Evolutionary conservation across 2,329 filamentous ascomycete species (phyloP), one percentile per base, ranked within the genome.

Genomic region (Alternaria arbusti): DNA sequence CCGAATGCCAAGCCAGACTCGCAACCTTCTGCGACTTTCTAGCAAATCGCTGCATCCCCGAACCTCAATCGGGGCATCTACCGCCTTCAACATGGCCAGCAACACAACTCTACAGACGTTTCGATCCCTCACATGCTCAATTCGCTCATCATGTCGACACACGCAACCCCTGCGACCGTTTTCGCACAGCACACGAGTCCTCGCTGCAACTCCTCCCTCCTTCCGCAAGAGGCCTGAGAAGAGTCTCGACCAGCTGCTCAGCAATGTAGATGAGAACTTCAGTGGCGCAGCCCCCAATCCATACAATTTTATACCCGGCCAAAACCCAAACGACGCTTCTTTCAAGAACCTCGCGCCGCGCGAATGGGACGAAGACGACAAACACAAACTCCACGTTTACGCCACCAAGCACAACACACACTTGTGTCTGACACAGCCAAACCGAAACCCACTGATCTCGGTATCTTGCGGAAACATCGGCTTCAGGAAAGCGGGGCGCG

Each of bases 361-460:
- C 30, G 76, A 79, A 26, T 77, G 74, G 74, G 72, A 73, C 20
- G 74, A 75, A 52, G 73, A 78, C 60, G 87, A 91, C 76, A 90
- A 92, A 3, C 93, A 93, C 83, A 93, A 97, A 79, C 86, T 99
- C 68, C 93, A 97, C 83, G 85, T 99, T 79, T 95, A 89, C 82
- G 84, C 91, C 26, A 90, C 92, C 79, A 96, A 93, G 83, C 96
- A 97, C 87, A 99, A 99, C 84, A 96, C 93, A 20, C 93, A 98
- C 81, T 87, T 99, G 74, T 97, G 94, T 1, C 88, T 97, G 70
- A 93, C 94, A 22, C 90, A 90, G 74, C 94, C 96, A 26, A 90
- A 93, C 78, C 87, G 91, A 51, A 88, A 93, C 68, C 88, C 93
- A 26, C 87, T 98, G 68, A 85, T 99, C 68, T 93, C 90, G 12